Evolutionary conservation across 805 yeast species (phyloP), one percentile per base, ranked within the genome.

Genomic region (Helenozyma rhizophorensis): DNA sequence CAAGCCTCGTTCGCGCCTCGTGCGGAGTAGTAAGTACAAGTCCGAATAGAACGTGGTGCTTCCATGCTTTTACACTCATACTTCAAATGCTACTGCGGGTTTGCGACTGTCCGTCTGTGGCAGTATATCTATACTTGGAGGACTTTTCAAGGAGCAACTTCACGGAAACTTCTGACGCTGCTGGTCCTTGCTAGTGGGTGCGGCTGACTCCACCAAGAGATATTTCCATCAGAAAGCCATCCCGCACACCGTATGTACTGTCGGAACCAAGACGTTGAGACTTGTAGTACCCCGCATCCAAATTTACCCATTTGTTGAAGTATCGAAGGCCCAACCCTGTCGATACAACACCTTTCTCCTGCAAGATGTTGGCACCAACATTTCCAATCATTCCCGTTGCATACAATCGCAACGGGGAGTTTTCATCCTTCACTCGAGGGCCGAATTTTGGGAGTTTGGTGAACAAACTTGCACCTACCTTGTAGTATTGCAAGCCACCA

Each of bases 401-500:
- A 50, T 84, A 93, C 21, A 84, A 53, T 32, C 70, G 46, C 40
- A 66, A 53, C 1, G 71, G 70, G 36, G 56, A 56, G 9, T 49
- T 35, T 25, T 56, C 65, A 16, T 34, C 30, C 13, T 36, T 39
- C 8, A 18, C n/a, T 9, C 37, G 45, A 30, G 47, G 55, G 18
- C 38, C 70, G 56, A 55, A 53, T 12, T 33, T 24, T 3, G 95
- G 93, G 15, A 86, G 45, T 27, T 75, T 72, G 14, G 80, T 60
- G 47, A 75, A 75, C n/a, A 81, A 17, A 25, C 83, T 72, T 2
- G 71, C 42, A 4, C 87, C 84, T 15, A 73, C 58, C 19, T 82
- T 73, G 31, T 72, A 55, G 48, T 68, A 78, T 34, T 67, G 70
- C 23, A 76, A 74, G 6, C 95, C 96, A 5, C 96, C 96, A 36